These are phyloP conservation scores for Cryptococcus deneoformans DNA, from an alignment of 1,284 basidiomycete species.

Conservation along the genomic window DNA sequence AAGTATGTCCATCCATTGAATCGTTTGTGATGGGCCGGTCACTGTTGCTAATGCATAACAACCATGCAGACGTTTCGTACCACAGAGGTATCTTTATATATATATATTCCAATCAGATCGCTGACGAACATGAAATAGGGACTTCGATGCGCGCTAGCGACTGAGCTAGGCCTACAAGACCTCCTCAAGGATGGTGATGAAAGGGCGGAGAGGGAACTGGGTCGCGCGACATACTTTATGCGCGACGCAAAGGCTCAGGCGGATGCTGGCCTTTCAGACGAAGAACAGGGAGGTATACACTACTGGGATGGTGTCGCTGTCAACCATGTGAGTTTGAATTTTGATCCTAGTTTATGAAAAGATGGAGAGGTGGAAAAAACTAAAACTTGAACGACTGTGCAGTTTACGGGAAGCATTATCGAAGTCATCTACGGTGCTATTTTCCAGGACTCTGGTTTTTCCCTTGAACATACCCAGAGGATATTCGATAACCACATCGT, in stretches of 20 bases:
- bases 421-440: slow-evolving; percentile 82
- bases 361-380: neutral
- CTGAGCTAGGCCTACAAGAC: slow-evolving; percentile 10
- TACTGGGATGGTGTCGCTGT: slow-evolving; percentile 10
- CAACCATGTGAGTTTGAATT: slow-evolving; percentile 4
- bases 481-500: slow-evolving; percentile 54
- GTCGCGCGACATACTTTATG: slow-evolving; percentile 7
- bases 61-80: neutral
- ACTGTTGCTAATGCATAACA: slow-evolving; percentile 16
- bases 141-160: slow-evolving; percentile 6
- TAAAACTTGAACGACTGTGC: neutral
- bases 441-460: slow-evolving; percentile 71
- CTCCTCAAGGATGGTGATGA: slow-evolving; percentile 9
- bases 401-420: slow-evolving; percentile 49
- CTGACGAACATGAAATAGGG: neutral
- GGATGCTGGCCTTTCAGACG: slow-evolving; percentile 1
- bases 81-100: neutral
- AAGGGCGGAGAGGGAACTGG: slow-evolving; percentile 1
- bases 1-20: slow-evolving; percentile 9
- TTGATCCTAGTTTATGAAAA: neutral
- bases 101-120: neutral
- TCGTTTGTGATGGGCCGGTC: slow-evolving; percentile 6
- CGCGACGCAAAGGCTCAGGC: slow-evolving; percentile 7
- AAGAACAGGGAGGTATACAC: slow-evolving; percentile 5
- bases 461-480: slow-evolving; percentile 64